A percentile compares a stretch with the other conserved stretches of the same genome.
Conservation (phyloP, 225 moss, liverwort and hornwort species). For the Straminergon stramineum region DNA sequence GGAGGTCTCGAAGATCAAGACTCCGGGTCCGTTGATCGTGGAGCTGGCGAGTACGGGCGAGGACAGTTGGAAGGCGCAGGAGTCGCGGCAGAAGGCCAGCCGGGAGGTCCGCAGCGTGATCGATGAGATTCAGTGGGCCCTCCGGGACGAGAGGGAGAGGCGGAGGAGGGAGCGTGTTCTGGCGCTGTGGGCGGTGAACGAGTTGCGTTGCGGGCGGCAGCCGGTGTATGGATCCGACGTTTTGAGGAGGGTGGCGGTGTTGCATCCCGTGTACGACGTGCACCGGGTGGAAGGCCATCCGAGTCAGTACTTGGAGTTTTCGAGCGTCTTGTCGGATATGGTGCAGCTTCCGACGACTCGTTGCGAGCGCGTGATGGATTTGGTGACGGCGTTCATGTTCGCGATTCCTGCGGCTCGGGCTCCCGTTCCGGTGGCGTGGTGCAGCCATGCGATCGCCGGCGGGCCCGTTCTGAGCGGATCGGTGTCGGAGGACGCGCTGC, state of each 20-base stretch:
- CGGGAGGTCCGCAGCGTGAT: slow-evolving; percentile 52
- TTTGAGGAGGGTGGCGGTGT: slow-evolving; percentile 49
- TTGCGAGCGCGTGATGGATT: slow-evolving; percentile 47
- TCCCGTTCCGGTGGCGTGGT: slow-evolving; percentile 70
- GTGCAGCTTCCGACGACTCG: slow-evolving; percentile 74
- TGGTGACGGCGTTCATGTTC: slow-evolving; percentile 88
- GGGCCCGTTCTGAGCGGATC: slow-evolving; percentile 1
- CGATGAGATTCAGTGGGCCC: slow-evolving; percentile 55
- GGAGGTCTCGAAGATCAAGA: slow-evolving; percentile 46
- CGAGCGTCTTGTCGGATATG: slow-evolving; percentile 62
- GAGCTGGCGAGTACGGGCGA: slow-evolving; percentile 86
- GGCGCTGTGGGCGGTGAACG: slow-evolving; percentile 45
- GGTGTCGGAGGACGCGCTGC: slow-evolving; percentile 15
- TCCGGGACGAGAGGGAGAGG: slow-evolving; percentile 43
- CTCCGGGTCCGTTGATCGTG: slow-evolving; percentile 62
- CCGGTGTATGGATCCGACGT: slow-evolving; percentile 65
- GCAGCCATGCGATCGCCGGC: slow-evolving; percentile 37
- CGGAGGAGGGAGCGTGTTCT: slow-evolving; percentile 51
- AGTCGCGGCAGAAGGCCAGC: slow-evolving; percentile 7
- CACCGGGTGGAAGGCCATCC: slow-evolving; percentile 48
- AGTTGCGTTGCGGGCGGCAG: slow-evolving; percentile 53
- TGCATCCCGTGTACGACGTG: slow-evolving; percentile 65
- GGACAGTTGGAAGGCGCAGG: slow-evolving; percentile 57
- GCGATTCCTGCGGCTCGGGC: slow-evolving; percentile 91
- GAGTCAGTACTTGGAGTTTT: slow-evolving; percentile 63